Evolutionary conservation across 2,329 filamentous ascomycete species (phyloP), one percentile per base, ranked within the genome.

Genomic region (Penicillium sp.): DNA sequence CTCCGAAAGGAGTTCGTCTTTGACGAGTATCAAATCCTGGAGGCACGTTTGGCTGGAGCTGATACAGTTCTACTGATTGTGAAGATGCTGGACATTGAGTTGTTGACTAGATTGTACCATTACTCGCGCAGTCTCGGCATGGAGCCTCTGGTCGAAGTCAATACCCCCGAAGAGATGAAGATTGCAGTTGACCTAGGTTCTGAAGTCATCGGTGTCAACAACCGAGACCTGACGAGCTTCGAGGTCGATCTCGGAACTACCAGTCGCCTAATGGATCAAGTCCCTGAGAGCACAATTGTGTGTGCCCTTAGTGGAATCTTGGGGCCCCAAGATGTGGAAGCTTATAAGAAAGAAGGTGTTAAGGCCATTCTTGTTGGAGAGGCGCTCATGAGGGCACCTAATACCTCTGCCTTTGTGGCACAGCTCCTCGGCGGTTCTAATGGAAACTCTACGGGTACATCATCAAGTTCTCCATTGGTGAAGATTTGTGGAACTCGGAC

Each of bases 1-100:
- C 79, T 99, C 31, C 87, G 95, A 25, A 99, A 99, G 72, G 94
- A 99, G 67, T 99, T 99, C 69, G 87, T 99, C 40, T 99, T 97
- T 69, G 92, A 97, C 45, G 92, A 97, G 72, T 99, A 99, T 71
- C 94, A 99, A 74, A 97, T 99, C 53, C 82, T 99, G 7, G 94
- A 99, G 76, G 94, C 92, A 29, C 84, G 95, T 47, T 79, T 99
- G 55, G 92, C 93, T 13, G 94, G 94, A 63, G 94, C 94, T 8
- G 93, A 99, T 74, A 97, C 93, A 0, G 88, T 99, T 19, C 81
- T 99, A 27, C 83, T 99, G 21, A 99, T 99, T 65, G 94, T 99
- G 50, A 99, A 99, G 80, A 99, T 99, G 94, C 84, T 99, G 11
- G 88, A 93, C 59, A 78, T 84, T 27, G 84, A 86, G 29, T 81